Base-by-base conservation (phyloP, 345 rosid genomes). In the Boechera divaricarpa region DNA sequence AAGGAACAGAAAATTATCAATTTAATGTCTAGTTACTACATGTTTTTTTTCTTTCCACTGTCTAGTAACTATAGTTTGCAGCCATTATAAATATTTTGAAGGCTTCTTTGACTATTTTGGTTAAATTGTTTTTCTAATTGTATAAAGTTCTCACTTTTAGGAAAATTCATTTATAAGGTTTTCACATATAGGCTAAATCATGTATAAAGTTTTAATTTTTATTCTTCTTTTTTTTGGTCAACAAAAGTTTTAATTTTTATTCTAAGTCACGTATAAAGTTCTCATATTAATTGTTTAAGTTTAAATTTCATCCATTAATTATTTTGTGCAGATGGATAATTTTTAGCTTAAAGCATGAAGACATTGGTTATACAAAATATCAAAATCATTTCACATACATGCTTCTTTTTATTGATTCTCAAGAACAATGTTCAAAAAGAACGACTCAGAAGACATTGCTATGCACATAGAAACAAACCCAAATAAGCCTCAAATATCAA, bases 391-490 rank as follows among this genome's bases (percentile, higher is more conserved):
- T 33, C 36, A 74, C 15, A 38, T 15, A 4, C 69, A 28, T 66
- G 39, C 29, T 67, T 60, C 39, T 61, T 69, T 42, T 69, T 42
- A 52, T 69, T 69, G 36, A 76, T 60, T 42, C 10, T 39, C 24
- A 52, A 33, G 49, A 42, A 69, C 57, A 52, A 69, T 31, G 45
- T 61, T 76, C 1, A 5, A 5, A 10, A 6, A 26, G 2, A 31
- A 61, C 1, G 13, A 35, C 33, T 44, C 32, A 15, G 2, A 75
- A 55, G 47, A 42, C 49, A 54, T 74, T 65, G 72, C 7, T 74
- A 66, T 57, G 52, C 33, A 57, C 67, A 56, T 13, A 24, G 67
- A 75, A 67, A 68, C 67, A 75, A 13, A 60, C 55, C 0, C 58
- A 59, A 16, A 52, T 58, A 67, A 58, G 24, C 24, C 24, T 21